Evolutionary conservation across 805 yeast genomes (phyloP).

Genomic region (Lipomyces yamanashiensis): DNA sequence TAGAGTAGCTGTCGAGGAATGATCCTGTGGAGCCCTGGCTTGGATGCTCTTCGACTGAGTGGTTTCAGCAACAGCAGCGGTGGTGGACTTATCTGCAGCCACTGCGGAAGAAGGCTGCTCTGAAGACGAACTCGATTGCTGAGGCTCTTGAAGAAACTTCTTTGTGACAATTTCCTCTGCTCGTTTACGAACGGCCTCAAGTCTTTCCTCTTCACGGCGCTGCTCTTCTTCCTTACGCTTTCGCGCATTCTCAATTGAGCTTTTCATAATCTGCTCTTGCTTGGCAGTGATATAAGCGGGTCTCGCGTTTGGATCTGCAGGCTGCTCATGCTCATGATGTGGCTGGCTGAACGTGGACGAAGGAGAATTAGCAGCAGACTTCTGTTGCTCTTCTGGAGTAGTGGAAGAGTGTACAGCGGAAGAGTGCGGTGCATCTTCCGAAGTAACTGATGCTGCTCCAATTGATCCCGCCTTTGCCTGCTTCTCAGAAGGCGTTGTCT

Average conservation of each 20-base stretch:
- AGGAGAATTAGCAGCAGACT: conserved; percentile 19
- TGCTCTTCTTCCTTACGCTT: conserved; percentile 46
- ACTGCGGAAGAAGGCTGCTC: background rate
- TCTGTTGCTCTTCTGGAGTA: conserved; percentile 3
- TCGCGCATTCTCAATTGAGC: conserved; percentile 44
- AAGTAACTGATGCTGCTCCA: conserved; percentile 1
- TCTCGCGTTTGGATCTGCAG: conserved; percentile 6
- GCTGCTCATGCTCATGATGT: conserved; percentile 11
- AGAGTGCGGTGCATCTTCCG: background rate
- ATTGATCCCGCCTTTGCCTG: background rate
- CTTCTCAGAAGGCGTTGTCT: background rate
- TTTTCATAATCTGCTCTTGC: conserved; percentile 46
- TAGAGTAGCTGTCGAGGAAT: background rate
- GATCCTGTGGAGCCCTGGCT: background rate
- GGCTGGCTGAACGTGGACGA: conserved; percentile 14
- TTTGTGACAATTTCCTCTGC: conserved; percentile 43
- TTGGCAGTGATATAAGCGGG: conserved; percentile 34
- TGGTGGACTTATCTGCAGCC: background rate
- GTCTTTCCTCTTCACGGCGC: conserved; percentile 41
- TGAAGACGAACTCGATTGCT: conserved; percentile 9
- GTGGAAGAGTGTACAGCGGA: background rate
- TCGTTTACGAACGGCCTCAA: conserved; percentile 40
- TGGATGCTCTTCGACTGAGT: background rate
- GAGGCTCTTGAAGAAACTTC: conserved; percentile 35
- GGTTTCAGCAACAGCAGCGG: background rate